Conservation (phyloP, 2,329 filamentous ascomycete genomes). For the Claviceps sp. region DNA sequence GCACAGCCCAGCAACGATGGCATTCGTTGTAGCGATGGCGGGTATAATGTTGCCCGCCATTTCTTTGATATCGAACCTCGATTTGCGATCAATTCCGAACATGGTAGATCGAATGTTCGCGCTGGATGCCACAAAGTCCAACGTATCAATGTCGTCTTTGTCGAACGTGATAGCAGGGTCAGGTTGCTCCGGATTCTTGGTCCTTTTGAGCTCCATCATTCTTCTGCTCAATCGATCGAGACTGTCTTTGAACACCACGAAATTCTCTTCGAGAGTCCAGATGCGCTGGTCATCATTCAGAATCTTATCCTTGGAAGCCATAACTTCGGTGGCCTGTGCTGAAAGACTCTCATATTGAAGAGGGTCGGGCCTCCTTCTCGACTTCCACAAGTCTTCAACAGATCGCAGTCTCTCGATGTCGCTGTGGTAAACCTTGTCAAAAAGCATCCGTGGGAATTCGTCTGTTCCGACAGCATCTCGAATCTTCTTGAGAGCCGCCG, state of each 20-base stretch:
- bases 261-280: slow-evolving; percentile 76
- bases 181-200: slow-evolving; percentile 32
- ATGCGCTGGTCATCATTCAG: slow-evolving; percentile 55
- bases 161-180: slow-evolving; percentile 72
- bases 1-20: slow-evolving; percentile 85
- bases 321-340: slow-evolving; percentile 32
- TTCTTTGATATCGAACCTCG: slow-evolving; percentile 94
- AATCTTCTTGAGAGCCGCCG: slow-evolving; percentile 71
- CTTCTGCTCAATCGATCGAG: slow-evolving; percentile 64
- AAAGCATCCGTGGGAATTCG: slow-evolving; percentile 66
- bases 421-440: slow-evolving; percentile 81
- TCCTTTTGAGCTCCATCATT: slow-evolving; percentile 47
- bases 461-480: slow-evolving; percentile 66
- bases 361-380: slow-evolving; percentile 57
- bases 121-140: slow-evolving; percentile 85
- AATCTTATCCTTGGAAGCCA: slow-evolving; percentile 40
- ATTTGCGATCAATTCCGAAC: slow-evolving; percentile 81
- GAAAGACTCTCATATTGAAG: slow-evolving; percentile 55
- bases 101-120: slow-evolving; percentile 79
- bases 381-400: slow-evolving; percentile 97
- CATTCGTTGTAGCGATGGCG: slow-evolving; percentile 95
- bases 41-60: slow-evolving; percentile 99
- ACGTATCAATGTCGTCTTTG: slow-evolving; percentile 89
- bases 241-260: slow-evolving; percentile 77
- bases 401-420: slow-evolving; percentile 72